Base-by-base conservation (phyloP, 169 alveolate genomes). In the Hepatocystis sp. region DNA sequence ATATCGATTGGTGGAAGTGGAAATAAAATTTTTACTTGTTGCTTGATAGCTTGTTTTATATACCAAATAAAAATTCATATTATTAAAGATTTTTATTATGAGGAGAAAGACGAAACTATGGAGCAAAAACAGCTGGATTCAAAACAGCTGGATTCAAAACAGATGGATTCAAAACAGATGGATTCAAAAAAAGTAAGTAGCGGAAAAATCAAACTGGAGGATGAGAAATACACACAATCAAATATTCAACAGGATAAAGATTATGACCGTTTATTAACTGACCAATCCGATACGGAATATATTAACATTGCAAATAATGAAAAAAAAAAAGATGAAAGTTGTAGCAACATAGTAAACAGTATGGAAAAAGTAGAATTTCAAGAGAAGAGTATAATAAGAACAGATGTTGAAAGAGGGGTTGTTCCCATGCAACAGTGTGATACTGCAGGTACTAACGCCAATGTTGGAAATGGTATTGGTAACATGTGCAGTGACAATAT, bases 1-100 rank as follows among this genome's bases (percentile, higher is more conserved):
- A 81, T 81, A n/a, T 60, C 89, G n/a, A 61, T 81, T 81, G 89
- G 89, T 4, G 84, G 63, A 28, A 81, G 84, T 42, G 66, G 84
- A 7, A 58, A 65, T 4, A 84, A 84, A 8, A 81, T 61, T 8
- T 81, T 81, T 30, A 81, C 84, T 19, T 81, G 89, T 42, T 61
- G 84, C 39, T 44, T 81, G 25, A 81, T 81, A n/a, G 84, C 89
- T 8, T 81, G 89, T 39, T 81, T 49, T 63, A 81, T 81, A 81
- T 81, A 81, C 30, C 89, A 81, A 46, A 81, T 81, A 10, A 81
- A 81, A 63, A 61, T 81, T 55, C 67, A 63, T 32, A 67, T 81
- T 21, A 81, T 81, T 63, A 81, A 81, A 49, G 63, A 81, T 61
- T 76, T 76, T 13, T 65, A 81, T 47, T 63, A 81, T 51, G 67